Conservation (phyloP, 768 basidiomycete genomes). For the Lentinula guzmanii region DNA sequence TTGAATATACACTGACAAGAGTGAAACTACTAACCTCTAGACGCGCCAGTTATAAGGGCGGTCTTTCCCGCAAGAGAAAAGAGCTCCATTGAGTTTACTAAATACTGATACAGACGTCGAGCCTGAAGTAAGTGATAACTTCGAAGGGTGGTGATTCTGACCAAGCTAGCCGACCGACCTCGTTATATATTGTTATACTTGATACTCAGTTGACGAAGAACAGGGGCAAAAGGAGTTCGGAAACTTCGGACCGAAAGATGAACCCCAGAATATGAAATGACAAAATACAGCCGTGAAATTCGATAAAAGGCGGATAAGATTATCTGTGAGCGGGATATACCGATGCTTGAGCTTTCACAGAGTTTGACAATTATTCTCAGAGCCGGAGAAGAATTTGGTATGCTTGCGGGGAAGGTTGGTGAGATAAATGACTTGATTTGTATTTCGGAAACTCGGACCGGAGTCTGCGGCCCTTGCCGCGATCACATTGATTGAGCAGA, state of each 20-base stretch:
- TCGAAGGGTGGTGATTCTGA: too few species aligned
- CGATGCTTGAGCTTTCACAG: too few species aligned
- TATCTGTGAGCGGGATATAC: not conserved
- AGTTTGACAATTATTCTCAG: not conserved
- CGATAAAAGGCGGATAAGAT: not conserved
- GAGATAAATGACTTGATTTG: not conserved
- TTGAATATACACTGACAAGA: constrained; percentile 5
- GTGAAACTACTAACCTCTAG: constrained; percentile 49
- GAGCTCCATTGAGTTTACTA: constrained; percentile 30
- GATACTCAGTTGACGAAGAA: not conserved
- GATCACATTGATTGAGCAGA: not conserved
- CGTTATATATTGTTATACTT: too few species aligned
- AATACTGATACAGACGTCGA: constrained; percentile 24
- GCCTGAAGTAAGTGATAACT: not conserved
- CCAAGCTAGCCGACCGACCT: too few species aligned
- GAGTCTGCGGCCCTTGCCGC: not conserved
- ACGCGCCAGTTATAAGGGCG: constrained; percentile 76
- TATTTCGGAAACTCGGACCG: not conserved
- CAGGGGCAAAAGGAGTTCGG: not conserved
- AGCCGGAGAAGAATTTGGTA: not conserved
- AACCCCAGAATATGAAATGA: not conserved
- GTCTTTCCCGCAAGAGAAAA: constrained; percentile 65
- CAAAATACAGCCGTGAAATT: not conserved
- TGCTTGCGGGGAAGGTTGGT: not conserved
- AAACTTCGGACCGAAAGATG: not conserved